Evolutionary conservation across 768 basidiomycete species (phyloP), one percentile per base, ranked within the genome.

Genomic region (Tylopilus sp.): DNA sequence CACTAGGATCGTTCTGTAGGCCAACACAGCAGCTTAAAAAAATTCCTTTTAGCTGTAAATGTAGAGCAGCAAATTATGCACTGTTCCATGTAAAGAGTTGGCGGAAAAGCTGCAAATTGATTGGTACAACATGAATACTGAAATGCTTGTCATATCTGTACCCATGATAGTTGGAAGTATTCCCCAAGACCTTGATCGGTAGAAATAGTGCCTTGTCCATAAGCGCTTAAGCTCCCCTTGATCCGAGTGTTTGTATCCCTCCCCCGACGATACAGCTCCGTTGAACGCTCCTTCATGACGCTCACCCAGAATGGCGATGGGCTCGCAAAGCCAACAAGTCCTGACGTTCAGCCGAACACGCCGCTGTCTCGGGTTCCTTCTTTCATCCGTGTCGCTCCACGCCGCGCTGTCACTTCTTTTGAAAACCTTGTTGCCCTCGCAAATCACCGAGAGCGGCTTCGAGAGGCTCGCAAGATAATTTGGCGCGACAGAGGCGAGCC

Each of bases 351-450:
- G 6, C 31, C 40, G 15, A 41, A 22, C 35, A 53, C 17, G 35
- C 33, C 55, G 3, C 5, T 57, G 20, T 61, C 59, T n/a, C 51
- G 66, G 28, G 52, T 52, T 11, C 52, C 68, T 8, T 66, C 76
- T 4, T 73, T 79, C 56, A 75, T 80, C 47, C 70, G 73, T 6
- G 75, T 83, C 56, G 74, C 78, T 1, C 83, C 82, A 72, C 59
- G 62, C 13, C 70, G 74, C 31, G 79, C 85, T 4, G 82, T 87
- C 72, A 77, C 80, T 9, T 91, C 88, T 0, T 92, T 92, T 58
- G 89, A 92, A 64, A 90, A 88, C 62, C 73, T 94, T 8, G 85
- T 91, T 20, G 87, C 86, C 13, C 76, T 94, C 49, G 91, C 91
- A 5, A 91, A 91, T 69, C 82, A 88, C 67, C 85, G 90, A 64